Evolutionary conservation across 1,284 basidiomycete genomes (phyloP).

Genomic region (Apiotrichum akiyoshidainum): DNA sequence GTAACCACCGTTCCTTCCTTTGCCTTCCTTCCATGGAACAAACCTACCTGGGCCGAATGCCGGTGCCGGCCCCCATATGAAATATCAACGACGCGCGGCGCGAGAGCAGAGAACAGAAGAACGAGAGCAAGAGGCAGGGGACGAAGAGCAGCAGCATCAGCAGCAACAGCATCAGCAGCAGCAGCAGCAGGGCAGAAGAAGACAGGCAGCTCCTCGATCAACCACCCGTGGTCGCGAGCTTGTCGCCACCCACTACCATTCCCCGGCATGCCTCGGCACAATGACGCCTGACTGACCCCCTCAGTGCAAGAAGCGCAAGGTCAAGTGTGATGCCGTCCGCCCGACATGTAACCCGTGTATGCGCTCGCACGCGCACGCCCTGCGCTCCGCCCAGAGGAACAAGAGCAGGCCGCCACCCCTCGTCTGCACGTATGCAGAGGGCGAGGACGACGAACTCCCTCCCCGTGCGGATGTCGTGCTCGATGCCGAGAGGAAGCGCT

Average conservation of each 20-base stretch:
- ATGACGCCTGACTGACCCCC: neutral
- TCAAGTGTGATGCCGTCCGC: conserved; percentile 43
- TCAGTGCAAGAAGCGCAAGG: conserved; percentile 48
- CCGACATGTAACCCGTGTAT: conserved; percentile 45
- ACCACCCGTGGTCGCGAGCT: no score
- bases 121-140: no score
- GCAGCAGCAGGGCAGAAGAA: no score
- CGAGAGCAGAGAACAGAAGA: no score
- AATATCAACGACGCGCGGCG: neutral
- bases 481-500: conserved; percentile 13
- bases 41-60: no score
- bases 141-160: no score
- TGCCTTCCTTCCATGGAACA: no score
- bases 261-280: neutral
- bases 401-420: conserved; percentile 29
- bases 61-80: neutral
- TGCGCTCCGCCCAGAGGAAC: conserved; percentile 41
- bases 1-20: neutral
- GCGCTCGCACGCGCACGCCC: conserved; percentile 44
- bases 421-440: conserved; percentile 40
- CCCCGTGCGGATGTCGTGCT: neutral
- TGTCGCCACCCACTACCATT: no score
- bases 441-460: conserved; percentile 19
- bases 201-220: no score
- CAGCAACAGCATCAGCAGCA: no score